phyloP scores from a whole-genome alignment of 208 protist genomes.

The Novymonas esmeraldas region DNA sequence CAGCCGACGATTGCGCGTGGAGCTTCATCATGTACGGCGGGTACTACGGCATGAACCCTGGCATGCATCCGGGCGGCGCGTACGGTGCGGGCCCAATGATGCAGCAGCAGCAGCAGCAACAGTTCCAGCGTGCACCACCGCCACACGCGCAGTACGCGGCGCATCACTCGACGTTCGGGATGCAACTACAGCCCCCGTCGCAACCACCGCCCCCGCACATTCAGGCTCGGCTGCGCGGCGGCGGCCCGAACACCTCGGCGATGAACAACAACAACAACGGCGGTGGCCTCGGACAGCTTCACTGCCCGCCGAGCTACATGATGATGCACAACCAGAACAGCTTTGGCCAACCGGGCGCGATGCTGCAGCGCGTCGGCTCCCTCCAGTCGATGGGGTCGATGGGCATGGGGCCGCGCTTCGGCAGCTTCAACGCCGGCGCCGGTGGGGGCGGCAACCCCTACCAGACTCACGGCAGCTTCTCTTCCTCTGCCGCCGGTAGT shows the following conservation, averaged over 20 bases:
- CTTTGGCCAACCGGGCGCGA: slow-evolving; percentile 6
- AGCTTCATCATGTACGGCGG: slow-evolving; percentile 30
- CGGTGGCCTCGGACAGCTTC: neutral
- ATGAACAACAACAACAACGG: too few relatives aligned
- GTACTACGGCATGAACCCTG: slow-evolving; percentile 30
- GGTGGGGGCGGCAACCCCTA: neutral
- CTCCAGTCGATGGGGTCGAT: slow-evolving; percentile 11
- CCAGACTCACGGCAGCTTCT: slow-evolving; percentile 10
- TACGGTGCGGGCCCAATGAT: slow-evolving; percentile 14
- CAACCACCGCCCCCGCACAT: neutral
- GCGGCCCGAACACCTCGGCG: neutral
- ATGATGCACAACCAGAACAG: slow-evolving; percentile 31
- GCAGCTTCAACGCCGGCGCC: slow-evolving; percentile 5
- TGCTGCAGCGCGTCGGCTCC: slow-evolving; percentile 17
- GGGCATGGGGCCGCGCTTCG: slow-evolving; percentile 9
- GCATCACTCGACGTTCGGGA: neutral
- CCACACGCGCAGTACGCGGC: neutral
- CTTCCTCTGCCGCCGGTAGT: slow-evolving; percentile 22
- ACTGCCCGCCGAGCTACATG: slow-evolving; percentile 25
- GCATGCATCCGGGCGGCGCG: slow-evolving; percentile 22
- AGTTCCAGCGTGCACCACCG: neutral
- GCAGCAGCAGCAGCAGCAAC: slow-evolving; percentile 24
- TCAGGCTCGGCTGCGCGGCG: neutral
- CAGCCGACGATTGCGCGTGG: neutral
- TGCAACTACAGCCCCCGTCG: neutral